Conservation (phyloP, 768 basidiomycete species). For the Tulasnella sp. region DNA sequence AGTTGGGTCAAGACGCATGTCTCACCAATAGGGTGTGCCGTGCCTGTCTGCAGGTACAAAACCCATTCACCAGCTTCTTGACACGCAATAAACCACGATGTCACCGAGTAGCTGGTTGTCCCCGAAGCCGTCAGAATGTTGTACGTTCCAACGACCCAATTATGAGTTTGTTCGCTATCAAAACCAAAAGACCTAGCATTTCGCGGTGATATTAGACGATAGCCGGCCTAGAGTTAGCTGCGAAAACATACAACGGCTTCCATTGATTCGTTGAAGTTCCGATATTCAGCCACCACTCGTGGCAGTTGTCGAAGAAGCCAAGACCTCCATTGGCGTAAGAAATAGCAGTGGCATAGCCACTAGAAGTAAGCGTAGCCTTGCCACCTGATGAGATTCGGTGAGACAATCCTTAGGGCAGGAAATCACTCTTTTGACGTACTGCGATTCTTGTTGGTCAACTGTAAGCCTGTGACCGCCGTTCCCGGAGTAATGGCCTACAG, state of each 20-base stretch:
- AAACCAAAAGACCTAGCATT: not conserved
- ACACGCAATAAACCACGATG: not conserved
- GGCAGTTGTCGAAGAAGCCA: not conserved
- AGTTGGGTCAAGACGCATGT: not conserved
- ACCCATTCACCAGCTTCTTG: not conserved
- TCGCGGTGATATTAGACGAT: not conserved
- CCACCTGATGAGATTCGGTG: too few species aligned
- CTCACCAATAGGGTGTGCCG: not conserved
- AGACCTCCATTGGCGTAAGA: not conserved
- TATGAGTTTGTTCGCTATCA: not conserved
- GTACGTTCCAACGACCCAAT: not conserved
- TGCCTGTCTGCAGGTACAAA: conserved; percentile 3
- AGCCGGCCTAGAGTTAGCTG: not conserved
- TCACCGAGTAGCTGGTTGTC: not conserved
- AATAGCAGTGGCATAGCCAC: not conserved
- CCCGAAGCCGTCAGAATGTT: not conserved
- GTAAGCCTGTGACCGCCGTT: too few species aligned
- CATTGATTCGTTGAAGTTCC: not conserved
- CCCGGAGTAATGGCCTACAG: too few species aligned
- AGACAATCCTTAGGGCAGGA: too few species aligned
- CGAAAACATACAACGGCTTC: not conserved
- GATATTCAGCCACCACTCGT: not conserved
- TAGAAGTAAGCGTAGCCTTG: not conserved
- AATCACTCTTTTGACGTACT: too few species aligned
- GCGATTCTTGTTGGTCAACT: too few species aligned